Conservation (phyloP, 2,329 filamentous ascomycete genomes). For the Trichoderma afroharzianum region DNA sequence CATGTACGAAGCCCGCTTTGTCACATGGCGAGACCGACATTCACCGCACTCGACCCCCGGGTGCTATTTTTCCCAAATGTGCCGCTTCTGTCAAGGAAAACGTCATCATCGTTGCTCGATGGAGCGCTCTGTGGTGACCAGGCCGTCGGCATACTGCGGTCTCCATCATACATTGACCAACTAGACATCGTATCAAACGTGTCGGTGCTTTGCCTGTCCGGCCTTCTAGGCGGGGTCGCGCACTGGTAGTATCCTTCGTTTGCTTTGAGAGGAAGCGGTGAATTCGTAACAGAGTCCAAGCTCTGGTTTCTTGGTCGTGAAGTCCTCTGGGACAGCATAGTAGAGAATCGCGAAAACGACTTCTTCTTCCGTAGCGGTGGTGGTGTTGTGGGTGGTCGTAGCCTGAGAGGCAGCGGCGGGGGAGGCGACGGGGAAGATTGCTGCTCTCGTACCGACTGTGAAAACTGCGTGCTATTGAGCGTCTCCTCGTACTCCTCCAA, state of each 20-base stretch:
- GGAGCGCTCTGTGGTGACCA: slow-evolving; percentile 48
- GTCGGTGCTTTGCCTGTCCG: slow-evolving; percentile 39
- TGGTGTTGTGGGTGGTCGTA: slow-evolving; percentile 51
- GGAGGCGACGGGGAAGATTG: slow-evolving; percentile 39
- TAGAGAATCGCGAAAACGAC: slow-evolving; percentile 60
- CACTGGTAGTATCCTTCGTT: slow-evolving; percentile 59
- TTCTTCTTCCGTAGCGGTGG: slow-evolving; percentile 59
- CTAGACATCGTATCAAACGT: slow-evolving; percentile 48
- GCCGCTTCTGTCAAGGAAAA: slow-evolving; percentile 35
- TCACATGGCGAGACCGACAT: slow-evolving; percentile 32
- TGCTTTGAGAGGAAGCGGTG: slow-evolving; percentile 48
- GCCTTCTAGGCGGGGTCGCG: slow-evolving; percentile 36
- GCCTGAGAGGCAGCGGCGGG: slow-evolving; percentile 55
- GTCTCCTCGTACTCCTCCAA: slow-evolving; percentile 30
- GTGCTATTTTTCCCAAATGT: slow-evolving; percentile 31
- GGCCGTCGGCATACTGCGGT: slow-evolving; percentile 45
- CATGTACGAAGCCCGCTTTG: slow-evolving; percentile 10
- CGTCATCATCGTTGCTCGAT: slow-evolving; percentile 39
- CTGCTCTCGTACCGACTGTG: slow-evolving; percentile 26
- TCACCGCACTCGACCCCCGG: slow-evolving; percentile 20
- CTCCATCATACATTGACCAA: slow-evolving; percentile 45
- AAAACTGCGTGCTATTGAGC: slow-evolving; percentile 17
- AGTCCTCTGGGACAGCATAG: slow-evolving; percentile 51
- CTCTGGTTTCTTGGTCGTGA: slow-evolving; percentile 39
- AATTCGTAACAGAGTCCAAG: slow-evolving; percentile 53